phyloP scores from a whole-genome alignment of 192 early-diverging fungal genomes.

The Backusella tarrabulga region DNA sequence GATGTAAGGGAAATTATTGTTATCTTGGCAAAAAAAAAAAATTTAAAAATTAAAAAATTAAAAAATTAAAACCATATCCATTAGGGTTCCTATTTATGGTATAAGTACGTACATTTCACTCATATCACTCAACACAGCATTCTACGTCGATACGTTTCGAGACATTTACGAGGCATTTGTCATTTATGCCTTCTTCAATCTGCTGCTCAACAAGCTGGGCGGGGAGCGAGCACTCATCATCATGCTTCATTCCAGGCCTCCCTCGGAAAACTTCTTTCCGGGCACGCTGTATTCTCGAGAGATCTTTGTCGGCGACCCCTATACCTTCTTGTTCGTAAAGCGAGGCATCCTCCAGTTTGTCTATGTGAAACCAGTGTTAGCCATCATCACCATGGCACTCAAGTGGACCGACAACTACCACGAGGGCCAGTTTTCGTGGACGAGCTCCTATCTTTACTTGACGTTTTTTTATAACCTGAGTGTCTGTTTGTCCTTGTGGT shows the following conservation, averaged over 20 bases:
- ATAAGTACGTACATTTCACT: slow-evolving; percentile 79
- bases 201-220: slow-evolving; percentile 84
- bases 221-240: slow-evolving; percentile 84
- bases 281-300: slow-evolving; percentile 68
- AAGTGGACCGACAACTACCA: slow-evolving; percentile 72
- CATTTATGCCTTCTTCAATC: slow-evolving; percentile 90
- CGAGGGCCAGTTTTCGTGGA: slow-evolving; percentile 74
- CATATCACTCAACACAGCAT: slow-evolving; percentile 67
- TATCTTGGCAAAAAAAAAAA: no score
- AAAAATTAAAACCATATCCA: not conserved
- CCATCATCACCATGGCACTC: slow-evolving; percentile 75
- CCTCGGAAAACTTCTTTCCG: slow-evolving; percentile 82
- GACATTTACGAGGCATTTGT: slow-evolving; percentile 97
- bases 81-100: slow-evolving; percentile 86
- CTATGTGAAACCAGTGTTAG: slow-evolving; percentile 81
- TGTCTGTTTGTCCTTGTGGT: slow-evolving; percentile 85
- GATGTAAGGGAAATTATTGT: no score
- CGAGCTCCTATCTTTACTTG: slow-evolving; percentile 77
- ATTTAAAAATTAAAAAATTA: no score
- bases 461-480: slow-evolving; percentile 85
- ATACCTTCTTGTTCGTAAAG: slow-evolving; percentile 83
- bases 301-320: slow-evolving; percentile 86
- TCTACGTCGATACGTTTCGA: slow-evolving; percentile 87
- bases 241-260: slow-evolving; percentile 74
- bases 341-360: slow-evolving; percentile 95